A percentile compares a stretch with the other conserved stretches of the same genome.
These are phyloP conservation scores for Alternaria dauci DNA, from an alignment of 2,329 filamentous ascomycete genomes.

Conservation along the genomic window DNA sequence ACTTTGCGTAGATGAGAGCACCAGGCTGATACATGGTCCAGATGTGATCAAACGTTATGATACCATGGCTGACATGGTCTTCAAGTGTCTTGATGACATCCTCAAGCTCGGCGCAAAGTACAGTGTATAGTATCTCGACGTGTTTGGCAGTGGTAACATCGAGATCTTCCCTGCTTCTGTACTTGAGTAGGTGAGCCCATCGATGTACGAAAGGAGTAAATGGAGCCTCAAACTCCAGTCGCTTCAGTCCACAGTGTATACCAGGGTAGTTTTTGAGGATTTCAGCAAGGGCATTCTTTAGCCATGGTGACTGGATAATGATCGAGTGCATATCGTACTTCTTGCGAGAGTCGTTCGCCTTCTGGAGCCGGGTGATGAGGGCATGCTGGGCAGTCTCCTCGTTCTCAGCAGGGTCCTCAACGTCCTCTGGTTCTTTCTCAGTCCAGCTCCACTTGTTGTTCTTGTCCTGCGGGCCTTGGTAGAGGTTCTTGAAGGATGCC, in stretches of 20 bases:
- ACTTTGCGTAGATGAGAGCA: slow-evolving; percentile 31
- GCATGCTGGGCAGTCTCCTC: slow-evolving; percentile 68
- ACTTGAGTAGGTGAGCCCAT: slow-evolving; percentile 57
- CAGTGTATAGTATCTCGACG: slow-evolving; percentile 47
- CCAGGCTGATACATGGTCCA: slow-evolving; percentile 56
- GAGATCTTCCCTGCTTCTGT: slow-evolving; percentile 23
- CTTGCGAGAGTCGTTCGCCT: slow-evolving; percentile 62
- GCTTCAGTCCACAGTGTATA: slow-evolving; percentile 66
- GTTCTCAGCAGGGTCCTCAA: slow-evolving; percentile 60
- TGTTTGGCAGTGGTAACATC: slow-evolving; percentile 43
- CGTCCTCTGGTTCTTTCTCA: slow-evolving; percentile 35
- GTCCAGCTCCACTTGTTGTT: slow-evolving; percentile 40
- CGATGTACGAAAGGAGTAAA: slow-evolving; percentile 73
- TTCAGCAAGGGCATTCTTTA: slow-evolving; percentile 65
- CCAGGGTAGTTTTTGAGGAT: slow-evolving; percentile 68
- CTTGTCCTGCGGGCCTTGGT: slow-evolving; percentile 34
- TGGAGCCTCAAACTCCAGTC: slow-evolving; percentile 67
- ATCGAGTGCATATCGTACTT: slow-evolving; percentile 69
- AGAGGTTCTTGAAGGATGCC: slow-evolving; percentile 31
- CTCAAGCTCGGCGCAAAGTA: slow-evolving; percentile 51
- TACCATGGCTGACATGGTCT: slow-evolving; percentile 48
- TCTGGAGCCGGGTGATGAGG: slow-evolving; percentile 50
- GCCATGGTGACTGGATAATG: slow-evolving; percentile 68
- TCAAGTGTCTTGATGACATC: slow-evolving; percentile 49
- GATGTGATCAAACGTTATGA: slow-evolving; percentile 51